Percentiles rank a stretch among this genome's conserved stretches.
Conservation (phyloP, 169 alveolate species). For the Eimeria tenella region DNA sequence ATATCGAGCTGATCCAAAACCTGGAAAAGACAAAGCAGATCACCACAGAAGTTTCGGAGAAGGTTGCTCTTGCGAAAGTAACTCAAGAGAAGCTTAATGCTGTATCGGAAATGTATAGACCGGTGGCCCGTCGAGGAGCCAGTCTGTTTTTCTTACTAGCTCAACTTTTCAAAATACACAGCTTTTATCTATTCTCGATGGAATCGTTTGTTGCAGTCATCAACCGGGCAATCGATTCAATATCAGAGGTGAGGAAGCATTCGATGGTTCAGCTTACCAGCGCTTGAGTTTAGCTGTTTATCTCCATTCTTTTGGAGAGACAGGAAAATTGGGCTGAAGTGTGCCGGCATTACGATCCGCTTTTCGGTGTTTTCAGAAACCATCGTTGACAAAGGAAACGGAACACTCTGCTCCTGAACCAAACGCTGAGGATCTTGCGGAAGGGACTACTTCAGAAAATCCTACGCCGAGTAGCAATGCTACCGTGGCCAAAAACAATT, state of each 20-base stretch:
- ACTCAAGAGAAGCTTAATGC: conserved; percentile 95
- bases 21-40: conserved; percentile 95
- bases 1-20: conserved; percentile 95
- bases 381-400: not conserved
- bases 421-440: not conserved
- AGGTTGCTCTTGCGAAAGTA: conserved; percentile 95
- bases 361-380: not conserved
- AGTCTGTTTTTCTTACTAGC: conserved; percentile 77
- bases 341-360: no score
- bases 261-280: not conserved
- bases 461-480: not conserved
- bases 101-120: conserved; percentile 96
- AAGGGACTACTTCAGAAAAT: not conserved
- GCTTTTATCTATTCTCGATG: conserved; percentile 95
- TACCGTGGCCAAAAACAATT: not conserved
- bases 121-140: conserved; percentile 90
- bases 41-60: conserved; percentile 95
- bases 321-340: no score
- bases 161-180: conserved; percentile 90
- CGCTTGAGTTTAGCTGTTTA: no score
- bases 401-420: not conserved
- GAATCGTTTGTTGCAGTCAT: conserved; percentile 96
- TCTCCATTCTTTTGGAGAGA: no score
- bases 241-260: conserved; percentile 89
- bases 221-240: conserved; percentile 95